Evolutionary conservation across 176 grass and related monocot species (phyloP).

Genomic region (Rhipidocladum racemiflorum): DNA sequence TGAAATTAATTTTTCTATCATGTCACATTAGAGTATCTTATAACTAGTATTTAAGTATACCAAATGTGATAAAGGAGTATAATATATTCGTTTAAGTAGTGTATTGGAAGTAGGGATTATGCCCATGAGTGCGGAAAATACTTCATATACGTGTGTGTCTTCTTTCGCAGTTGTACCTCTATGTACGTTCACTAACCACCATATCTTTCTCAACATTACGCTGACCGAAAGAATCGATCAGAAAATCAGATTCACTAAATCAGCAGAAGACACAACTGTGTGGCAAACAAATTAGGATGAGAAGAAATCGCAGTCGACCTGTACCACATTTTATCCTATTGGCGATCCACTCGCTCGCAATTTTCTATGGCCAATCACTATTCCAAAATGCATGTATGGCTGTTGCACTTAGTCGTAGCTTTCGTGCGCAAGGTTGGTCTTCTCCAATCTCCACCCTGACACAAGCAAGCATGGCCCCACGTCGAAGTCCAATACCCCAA

Average conservation of each 20-base stretch:
- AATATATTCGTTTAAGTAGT: no score
- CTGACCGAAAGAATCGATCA: background rate
- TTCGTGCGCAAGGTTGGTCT: slow-evolving; percentile 32
- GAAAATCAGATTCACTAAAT: background rate
- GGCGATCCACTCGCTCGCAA: slow-evolving; percentile 8
- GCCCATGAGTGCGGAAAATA: no score
- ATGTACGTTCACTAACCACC: background rate
- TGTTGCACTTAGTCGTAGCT: slow-evolving; percentile 5
- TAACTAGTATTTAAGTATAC: no score
- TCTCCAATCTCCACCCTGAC: slow-evolving; percentile 13
- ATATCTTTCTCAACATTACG: background rate
- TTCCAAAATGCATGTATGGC: slow-evolving; percentile 22
- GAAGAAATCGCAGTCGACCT: slow-evolving; percentile 29
- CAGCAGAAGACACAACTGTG: background rate
- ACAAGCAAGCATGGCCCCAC: background rate
- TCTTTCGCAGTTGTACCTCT: background rate
- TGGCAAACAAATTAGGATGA: slow-evolving; percentile 33
- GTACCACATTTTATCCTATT: background rate
- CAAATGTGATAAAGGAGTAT: no score
- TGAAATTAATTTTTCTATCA: no score
- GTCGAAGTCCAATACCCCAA: slow-evolving; percentile 33
- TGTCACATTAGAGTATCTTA: no score
- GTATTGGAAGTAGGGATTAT: no score
- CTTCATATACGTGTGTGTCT: no score
- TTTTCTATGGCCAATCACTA: background rate